These are phyloP conservation scores for Chrysochromulina tobinii DNA, from an alignment of 78 protist genomes.

Conservation along the genomic window DNA sequence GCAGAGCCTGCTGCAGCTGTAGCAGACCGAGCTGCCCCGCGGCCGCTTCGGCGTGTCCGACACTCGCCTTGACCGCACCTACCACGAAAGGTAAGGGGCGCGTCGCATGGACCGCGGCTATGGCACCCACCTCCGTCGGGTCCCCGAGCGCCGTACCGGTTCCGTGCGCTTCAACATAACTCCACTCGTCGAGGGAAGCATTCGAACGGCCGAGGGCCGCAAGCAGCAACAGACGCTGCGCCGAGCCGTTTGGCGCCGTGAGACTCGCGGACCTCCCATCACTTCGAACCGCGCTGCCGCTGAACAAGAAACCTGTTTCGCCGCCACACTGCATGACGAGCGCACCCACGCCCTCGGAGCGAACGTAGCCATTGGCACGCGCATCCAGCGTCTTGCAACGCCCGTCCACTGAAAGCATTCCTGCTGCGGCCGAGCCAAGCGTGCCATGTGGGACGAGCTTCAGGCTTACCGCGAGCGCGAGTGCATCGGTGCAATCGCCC, in stretches of 20 bases:
- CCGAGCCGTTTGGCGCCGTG: conserved; percentile 64
- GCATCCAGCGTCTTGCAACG: conserved; percentile 72
- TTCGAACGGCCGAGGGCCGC: conserved; percentile 42
- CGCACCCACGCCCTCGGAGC: conserved; percentile 78
- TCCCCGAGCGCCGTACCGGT: conserved; percentile 68
- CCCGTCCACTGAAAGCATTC: conserved; percentile 66
- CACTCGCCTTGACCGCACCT: conserved; percentile 65
- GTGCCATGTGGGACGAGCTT: background rate
- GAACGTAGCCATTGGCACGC: conserved; percentile 81
- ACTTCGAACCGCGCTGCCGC: background rate
- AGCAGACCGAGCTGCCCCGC: background rate
- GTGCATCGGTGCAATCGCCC: background rate
- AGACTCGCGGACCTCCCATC: conserved; percentile 64
- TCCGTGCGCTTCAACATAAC: background rate
- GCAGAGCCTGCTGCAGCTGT: background rate
- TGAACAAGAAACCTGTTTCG: too few relatives aligned
- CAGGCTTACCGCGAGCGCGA: background rate
- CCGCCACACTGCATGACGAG: conserved; percentile 37
- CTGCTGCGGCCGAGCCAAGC: conserved; percentile 33
- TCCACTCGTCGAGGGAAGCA: conserved; percentile 47
- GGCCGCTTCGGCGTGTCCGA: conserved; percentile 74
- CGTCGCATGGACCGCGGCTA: conserved; percentile 23
- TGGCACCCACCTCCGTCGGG: conserved; percentile 38
- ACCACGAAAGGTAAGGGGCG: conserved; percentile 36
- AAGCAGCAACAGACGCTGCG: conserved; percentile 61